Evolutionary conservation across 331 rosid genomes (phyloP), one percentile per base, ranked within the genome.

Genomic region (Malus hybrid): DNA sequence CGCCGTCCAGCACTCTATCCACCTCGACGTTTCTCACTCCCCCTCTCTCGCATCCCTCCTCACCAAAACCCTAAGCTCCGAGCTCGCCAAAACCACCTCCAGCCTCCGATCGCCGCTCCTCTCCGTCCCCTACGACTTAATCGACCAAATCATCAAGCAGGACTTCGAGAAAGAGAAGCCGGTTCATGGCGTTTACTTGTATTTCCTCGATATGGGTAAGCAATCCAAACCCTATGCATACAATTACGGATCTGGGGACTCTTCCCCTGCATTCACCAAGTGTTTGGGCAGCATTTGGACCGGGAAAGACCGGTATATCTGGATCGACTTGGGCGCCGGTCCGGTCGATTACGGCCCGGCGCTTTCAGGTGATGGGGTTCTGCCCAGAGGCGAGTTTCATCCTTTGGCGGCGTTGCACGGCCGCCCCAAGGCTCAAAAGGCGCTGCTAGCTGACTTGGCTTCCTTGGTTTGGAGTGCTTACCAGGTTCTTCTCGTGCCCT

Each of bases 301-400:
- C 36, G 92, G 92, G 34, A 73, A 56, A 8, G 82, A 89, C 8
- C 85, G 97, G 18, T 94, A 87, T 36, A 69, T 89, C 63, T 94
- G 99, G 99, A 82, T 94, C 72, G 99, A 94, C 61, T 79, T 94
- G 72, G 90, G 93, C 6, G 97, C 99, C 5, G 99, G 97, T 0
- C 96, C 97, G 0, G 93, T 95, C 9, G 97, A 92, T 48, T 95
- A 95, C 26, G 99, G 99, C 6, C 99, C 97, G 2, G 86, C 96
- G 0, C 75, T 92, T 9, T 90, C 97, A 20, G 99, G 99, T 0
- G 97, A 95, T 4, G 99, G 97, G 5, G 87, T 89, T 28, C 70
- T 92, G 6, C 99, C 99, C 0, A 80, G 83, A 8, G 97, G 97
- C 6, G 97, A 94, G 86, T 91, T 91, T 63, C 98, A 94, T 67